Conservation (phyloP, 2,329 filamentous ascomycete genomes). For the Colletotrichum sp. region DNA sequence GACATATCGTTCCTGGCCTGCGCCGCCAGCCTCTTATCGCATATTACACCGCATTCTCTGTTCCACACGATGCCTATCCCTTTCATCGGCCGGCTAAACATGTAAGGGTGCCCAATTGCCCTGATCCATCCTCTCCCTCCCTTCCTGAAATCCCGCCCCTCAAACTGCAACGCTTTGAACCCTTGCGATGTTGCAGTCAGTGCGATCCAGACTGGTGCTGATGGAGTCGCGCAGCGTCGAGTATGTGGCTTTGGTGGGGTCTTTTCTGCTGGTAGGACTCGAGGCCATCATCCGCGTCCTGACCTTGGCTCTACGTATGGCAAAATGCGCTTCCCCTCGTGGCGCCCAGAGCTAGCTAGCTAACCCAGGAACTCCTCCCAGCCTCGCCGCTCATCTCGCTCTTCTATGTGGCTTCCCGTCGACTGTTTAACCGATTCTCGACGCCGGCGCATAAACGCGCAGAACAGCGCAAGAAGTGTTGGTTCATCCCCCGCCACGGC, state of each 20-base stretch:
- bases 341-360: neutral
- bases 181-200: conserved; percentile 9
- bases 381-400: conserved; percentile 81
- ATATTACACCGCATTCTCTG: neutral
- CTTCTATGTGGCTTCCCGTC: conserved; percentile 82
- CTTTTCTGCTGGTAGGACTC: conserved; percentile 80
- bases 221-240: conserved; percentile 64
- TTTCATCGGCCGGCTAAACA: conserved; percentile 57
- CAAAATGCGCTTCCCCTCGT: conserved; percentile 19
- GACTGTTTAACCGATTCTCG: conserved; percentile 80
- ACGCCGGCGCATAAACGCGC: conserved; percentile 72
- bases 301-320: conserved; percentile 84
- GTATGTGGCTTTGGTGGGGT: conserved; percentile 85
- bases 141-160: neutral
- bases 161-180: conserved; percentile 11
- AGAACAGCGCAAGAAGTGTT: conserved; percentile 70
- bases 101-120: conserved; percentile 42
- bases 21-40: neutral
- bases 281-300: conserved; percentile 85
- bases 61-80: conserved; percentile 52
- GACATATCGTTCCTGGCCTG: conserved; percentile 16
- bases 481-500: conserved; percentile 22
- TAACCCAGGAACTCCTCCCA: conserved; percentile 36
- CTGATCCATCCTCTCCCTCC: neutral
- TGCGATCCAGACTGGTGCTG: conserved; percentile 11